phyloP scores from a whole-genome alignment of 768 basidiomycete species.

The Cubamyces lactineus region DNA sequence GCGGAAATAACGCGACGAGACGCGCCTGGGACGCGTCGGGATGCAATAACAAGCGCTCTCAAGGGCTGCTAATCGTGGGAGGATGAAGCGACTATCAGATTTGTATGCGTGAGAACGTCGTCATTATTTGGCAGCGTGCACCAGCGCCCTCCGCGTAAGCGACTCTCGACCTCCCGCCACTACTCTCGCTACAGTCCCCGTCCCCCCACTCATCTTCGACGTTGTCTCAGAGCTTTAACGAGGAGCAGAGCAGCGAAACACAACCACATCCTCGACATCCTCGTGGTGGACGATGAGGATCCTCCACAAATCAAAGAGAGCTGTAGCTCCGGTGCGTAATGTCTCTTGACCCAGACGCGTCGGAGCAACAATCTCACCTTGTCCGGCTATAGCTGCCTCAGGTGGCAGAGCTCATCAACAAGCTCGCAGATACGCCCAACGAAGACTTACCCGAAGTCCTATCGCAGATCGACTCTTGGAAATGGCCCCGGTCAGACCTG shows the following conservation, averaged over 20 bases:
- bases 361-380: slow-evolving; percentile 24
- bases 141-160: slow-evolving; percentile 29
- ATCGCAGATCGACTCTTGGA: slow-evolving; percentile 77
- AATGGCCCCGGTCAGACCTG: slow-evolving; percentile 94
- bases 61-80: slow-evolving; percentile 25
- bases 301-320: slow-evolving; percentile 82
- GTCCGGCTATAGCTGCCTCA: slow-evolving; percentile 63
- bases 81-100: not conserved
- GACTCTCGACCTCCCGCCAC: slow-evolving; percentile 19
- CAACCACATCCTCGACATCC: slow-evolving; percentile 13
- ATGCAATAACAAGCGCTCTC: not conserved
- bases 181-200: slow-evolving; percentile 6
- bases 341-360: slow-evolving; percentile 10
- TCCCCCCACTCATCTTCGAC: slow-evolving; percentile 1
- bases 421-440: slow-evolving; percentile 64
- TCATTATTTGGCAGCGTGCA: slow-evolving; percentile 14
- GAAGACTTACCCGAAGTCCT: slow-evolving; percentile 75
- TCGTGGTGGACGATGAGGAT: slow-evolving; percentile 69
- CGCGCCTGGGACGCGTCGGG: slow-evolving; percentile 10
- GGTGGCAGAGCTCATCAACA: slow-evolving; percentile 79
- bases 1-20: slow-evolving; percentile 14
- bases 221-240: not conserved
- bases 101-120: slow-evolving; percentile 21
- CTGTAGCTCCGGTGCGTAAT: slow-evolving; percentile 69
- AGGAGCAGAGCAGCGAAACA: not conserved